Evolutionary conservation across 78 protist species (phyloP), one percentile per base, ranked within the genome.

Genomic region (Monosiga brevicollis): DNA sequence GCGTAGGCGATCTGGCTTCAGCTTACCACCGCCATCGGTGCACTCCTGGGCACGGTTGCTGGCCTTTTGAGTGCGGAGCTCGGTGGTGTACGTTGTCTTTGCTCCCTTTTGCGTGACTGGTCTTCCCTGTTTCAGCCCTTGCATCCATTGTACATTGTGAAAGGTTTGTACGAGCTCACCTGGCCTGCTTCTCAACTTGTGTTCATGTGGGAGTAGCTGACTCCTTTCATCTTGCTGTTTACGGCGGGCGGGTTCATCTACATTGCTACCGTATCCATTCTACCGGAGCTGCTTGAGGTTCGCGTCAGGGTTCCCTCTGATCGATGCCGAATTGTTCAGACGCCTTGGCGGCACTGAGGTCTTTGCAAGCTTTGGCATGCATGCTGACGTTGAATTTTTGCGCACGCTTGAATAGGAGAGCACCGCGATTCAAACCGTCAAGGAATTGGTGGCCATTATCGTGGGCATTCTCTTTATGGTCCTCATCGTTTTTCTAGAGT

Each of bases 211-310:
- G 34, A 32, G 73, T n/a, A n/a, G n/a, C n/a, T 71, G 42, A 35
- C 76, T 0, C 24, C 37, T n/a, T 80, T 1, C 81, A 74, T 76
- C 6, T 62, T 80, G 20, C 79, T 88, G 9, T 42, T 89, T n/a
- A 76, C 92, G 24, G 92, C 92, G 0, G 92, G 92, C 38, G 89
- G 89, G 22, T 89, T 89, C 78, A 54, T 89, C 72, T 89, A 89
- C 85, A 43, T 89, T 25, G 92, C 89, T 6, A 81, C 71, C n/a
- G 78, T 36, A 11, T 2, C 73, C 72, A 32, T 78, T 38, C 9
- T 78, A 2, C 82, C 82, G 10, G 72, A 76, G 42, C 80, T 76
- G 25, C 80, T 76, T 1, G 54, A 76, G 62, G 62, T 49, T n/a
- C n/a, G n/a, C n/a, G n/a, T n/a, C n/a, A n/a, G 76, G 3, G 76